These are phyloP conservation scores for Plasmodium malariae DNA, from an alignment of 169 alveolate genomes.

Conservation along the genomic window DNA sequence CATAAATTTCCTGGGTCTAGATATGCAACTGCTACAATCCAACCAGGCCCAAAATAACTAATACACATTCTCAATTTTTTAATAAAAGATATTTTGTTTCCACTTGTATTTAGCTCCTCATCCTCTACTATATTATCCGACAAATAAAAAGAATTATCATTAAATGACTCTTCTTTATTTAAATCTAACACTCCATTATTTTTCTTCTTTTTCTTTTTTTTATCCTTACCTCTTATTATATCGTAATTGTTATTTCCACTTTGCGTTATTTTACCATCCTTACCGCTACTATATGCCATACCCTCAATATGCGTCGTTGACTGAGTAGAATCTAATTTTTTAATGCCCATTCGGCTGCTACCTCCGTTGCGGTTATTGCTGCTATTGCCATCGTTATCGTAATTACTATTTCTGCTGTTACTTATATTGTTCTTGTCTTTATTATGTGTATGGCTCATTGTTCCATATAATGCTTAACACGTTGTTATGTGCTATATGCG, in stretches of 20 bases:
- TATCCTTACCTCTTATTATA: not conserved
- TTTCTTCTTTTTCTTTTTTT: slow-evolving; percentile 1
- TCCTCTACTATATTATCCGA: slow-evolving; percentile 12
- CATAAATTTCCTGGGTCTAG: slow-evolving; percentile 85
- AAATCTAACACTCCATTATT: not conserved
- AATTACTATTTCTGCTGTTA: not conserved
- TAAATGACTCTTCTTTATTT: slow-evolving; percentile 4
- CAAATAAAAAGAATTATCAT: slow-evolving; percentile 27
- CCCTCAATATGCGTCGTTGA: slow-evolving; percentile 61
- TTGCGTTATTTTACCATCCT: not conserved
- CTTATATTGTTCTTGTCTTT: not conserved
- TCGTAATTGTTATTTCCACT: not conserved
- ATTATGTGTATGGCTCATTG: no score
- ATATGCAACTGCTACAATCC: slow-evolving; percentile 85
- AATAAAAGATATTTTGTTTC: not conserved
- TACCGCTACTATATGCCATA: not conserved
- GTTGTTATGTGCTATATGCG: no score
- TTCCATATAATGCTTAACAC: no score
- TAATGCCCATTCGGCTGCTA: not conserved
- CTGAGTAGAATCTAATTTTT: slow-evolving; percentile 51
- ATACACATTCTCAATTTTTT: slow-evolving; percentile 64
- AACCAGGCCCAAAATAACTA: slow-evolving; percentile 83
- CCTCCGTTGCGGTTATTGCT: not conserved
- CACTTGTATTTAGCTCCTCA: not conserved
- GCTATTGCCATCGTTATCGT: not conserved